Evolutionary conservation across 1,284 basidiomycete species (phyloP).

Genomic region (Ganoderma sinense): DNA sequence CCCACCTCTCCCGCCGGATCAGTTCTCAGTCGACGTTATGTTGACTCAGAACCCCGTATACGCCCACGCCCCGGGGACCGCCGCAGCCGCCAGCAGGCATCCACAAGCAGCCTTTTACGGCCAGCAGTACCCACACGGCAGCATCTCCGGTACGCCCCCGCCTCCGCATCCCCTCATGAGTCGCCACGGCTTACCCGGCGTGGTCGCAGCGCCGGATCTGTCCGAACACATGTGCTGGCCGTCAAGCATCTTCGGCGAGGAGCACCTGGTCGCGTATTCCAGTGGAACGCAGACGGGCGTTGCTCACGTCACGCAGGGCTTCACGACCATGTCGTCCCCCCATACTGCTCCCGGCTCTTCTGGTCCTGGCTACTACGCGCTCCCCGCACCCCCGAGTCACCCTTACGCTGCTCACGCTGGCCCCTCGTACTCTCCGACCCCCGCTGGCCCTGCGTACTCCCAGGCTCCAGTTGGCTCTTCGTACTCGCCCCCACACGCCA

Average conservation of each 20-base stretch:
- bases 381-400: neutral
- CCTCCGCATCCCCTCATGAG: neutral
- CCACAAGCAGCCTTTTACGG: constrained; percentile 2
- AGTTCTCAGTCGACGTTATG: neutral
- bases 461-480: neutral
- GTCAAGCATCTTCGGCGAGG: neutral
- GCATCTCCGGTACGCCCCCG: constrained; percentile 3
- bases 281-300: neutral
- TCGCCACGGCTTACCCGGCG: neutral
- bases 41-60: constrained; percentile 3
- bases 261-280: neutral
- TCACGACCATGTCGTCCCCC: neutral
- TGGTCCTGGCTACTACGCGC: neutral
- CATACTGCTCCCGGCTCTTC: neutral
- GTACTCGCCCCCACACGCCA: neutral
- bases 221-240: neutral
- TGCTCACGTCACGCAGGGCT: neutral
- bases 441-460: neutral
- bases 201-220: neutral
- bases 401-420: neutral
- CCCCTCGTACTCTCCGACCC: neutral
- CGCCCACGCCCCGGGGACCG: neutral
- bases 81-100: neutral
- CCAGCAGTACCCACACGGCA: neutral
- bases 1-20: constrained; percentile 1